Percentiles rank a stretch among this genome's conserved stretches.
Conservation (phyloP, 2,329 filamentous ascomycete species). For the Penicillium vulpinum region DNA sequence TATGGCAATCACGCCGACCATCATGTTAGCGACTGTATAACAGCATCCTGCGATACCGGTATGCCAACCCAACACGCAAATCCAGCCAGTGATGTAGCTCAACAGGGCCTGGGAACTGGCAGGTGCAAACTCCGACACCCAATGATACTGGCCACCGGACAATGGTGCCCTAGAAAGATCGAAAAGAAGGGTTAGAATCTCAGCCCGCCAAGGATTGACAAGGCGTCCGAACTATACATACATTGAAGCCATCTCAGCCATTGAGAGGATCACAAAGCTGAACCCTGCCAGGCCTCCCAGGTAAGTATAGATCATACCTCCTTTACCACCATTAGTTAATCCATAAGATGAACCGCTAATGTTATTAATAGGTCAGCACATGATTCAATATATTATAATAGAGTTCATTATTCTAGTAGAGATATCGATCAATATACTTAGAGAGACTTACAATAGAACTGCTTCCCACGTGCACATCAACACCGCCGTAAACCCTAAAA, state of each 20-base stretch:
- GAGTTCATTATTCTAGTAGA: neutral
- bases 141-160: neutral
- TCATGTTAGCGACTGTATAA: conserved; percentile 34
- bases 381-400: neutral
- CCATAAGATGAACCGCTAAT: neutral
- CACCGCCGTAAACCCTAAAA: neutral
- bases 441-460: neutral
- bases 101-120: neutral
- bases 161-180: neutral
- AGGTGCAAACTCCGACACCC: neutral
- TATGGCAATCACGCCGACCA: conserved; percentile 36
- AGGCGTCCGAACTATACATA: neutral
- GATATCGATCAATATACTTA: neutral
- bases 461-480: neutral
- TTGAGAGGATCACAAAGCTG: neutral
- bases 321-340: neutral
- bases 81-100: conserved; percentile 26
- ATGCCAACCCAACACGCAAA: conserved; percentile 34
- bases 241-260: neutral
- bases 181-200: neutral
- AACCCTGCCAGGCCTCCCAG: neutral
- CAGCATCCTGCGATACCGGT: conserved; percentile 27
- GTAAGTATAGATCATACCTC: neutral
- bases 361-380: neutral
- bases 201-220: too few relatives aligned